Evolutionary conservation across 2,329 filamentous ascomycete species (phyloP).

Genomic region (Aspergillus thermomutatus): DNA sequence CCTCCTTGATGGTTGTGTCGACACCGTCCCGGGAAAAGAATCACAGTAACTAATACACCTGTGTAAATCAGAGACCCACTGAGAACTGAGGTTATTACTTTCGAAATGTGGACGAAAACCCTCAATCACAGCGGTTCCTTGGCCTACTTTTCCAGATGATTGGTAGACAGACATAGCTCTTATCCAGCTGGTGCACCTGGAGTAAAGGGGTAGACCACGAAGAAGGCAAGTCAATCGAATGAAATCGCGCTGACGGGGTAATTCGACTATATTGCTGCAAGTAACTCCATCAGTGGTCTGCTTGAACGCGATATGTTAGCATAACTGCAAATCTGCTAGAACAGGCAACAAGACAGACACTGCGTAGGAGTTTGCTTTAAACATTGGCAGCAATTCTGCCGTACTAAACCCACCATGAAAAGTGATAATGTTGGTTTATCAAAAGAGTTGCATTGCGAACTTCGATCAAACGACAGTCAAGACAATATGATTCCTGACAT

Average conservation of each 20-base stretch:
- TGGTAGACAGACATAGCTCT: no score
- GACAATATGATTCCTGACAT: not conserved
- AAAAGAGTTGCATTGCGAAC: not conserved
- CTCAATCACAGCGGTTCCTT: not conserved
- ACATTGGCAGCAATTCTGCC: not conserved
- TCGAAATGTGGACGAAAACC: not conserved
- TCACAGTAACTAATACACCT: not conserved
- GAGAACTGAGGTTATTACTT: not conserved
- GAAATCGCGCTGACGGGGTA: not conserved
- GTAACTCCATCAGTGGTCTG: not conserved
- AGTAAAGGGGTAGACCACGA: not conserved
- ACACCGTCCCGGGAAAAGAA: not conserved
- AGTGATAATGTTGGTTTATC: not conserved
- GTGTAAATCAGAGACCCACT: not conserved
- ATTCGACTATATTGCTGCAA: not conserved
- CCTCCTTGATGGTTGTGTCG: not conserved
- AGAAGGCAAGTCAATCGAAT: not conserved
- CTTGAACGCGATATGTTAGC: not conserved
- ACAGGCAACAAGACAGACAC: not conserved
- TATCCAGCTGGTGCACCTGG: not conserved
- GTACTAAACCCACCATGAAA: not conserved
- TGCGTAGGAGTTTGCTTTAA: not conserved
- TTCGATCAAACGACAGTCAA: not conserved
- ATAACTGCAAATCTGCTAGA: not conserved
- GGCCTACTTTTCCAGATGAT: not conserved